Conservation (phyloP, 2,329 filamentous ascomycete genomes). For the Leptographium galeiforme region DNA sequence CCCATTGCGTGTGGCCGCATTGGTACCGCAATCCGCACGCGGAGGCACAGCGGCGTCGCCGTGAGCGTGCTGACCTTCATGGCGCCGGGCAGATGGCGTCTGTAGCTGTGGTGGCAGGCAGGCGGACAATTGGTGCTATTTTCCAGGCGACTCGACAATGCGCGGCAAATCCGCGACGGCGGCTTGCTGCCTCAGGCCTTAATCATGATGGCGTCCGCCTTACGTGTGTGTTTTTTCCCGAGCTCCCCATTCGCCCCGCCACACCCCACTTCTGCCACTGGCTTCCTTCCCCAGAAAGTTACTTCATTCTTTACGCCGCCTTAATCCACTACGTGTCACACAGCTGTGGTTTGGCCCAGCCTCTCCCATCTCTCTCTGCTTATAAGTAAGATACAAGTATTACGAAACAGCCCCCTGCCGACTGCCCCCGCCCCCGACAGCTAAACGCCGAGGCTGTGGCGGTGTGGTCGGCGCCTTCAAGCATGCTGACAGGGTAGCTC, state of each 20-base stretch:
- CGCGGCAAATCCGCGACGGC: not conserved
- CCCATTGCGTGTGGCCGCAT: not conserved
- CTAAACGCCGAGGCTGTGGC: not conserved
- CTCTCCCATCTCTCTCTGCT: too few species aligned
- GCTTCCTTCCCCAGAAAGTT: not conserved
- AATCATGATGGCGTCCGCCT: not conserved
- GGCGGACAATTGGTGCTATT: not conserved
- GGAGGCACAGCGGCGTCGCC: not conserved
- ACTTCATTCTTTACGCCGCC: too few species aligned
- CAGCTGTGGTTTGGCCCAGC: too few species aligned
- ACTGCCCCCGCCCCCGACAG: too few species aligned
- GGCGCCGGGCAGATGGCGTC: not conserved
- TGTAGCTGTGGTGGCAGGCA: not conserved
- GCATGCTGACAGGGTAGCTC: not conserved
- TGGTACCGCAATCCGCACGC: not conserved
- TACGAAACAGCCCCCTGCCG: too few species aligned
- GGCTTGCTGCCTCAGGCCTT: conserved; percentile 6
- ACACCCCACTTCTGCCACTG: not conserved
- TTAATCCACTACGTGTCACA: too few species aligned
- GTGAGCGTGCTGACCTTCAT: not conserved
- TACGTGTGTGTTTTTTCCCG: conserved; percentile 1
- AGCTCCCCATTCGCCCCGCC: conserved; percentile 7
- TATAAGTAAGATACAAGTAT: too few species aligned
- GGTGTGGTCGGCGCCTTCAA: not conserved
- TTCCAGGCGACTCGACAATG: not conserved